phyloP scores from a whole-genome alignment of 176 grass and related monocot species.

The Ampelocalamus luodianensis region DNA sequence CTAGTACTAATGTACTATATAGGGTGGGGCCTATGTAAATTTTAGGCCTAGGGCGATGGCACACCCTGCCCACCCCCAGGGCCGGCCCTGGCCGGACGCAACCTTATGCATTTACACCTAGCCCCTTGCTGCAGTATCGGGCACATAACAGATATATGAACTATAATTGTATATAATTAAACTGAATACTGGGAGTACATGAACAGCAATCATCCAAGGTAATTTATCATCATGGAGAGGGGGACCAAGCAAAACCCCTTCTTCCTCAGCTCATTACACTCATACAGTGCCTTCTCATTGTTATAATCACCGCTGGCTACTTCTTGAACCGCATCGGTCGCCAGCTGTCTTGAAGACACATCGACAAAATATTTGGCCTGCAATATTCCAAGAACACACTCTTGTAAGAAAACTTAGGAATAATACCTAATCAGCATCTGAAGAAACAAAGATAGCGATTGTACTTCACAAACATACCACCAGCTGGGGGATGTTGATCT shows the following conservation, averaged over 20 bases:
- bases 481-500: conserved; percentile 37
- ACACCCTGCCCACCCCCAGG: no score
- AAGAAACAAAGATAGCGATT: not conserved
- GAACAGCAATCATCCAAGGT: conserved; percentile 53
- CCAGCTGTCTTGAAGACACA: conserved; percentile 37
- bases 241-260: conserved; percentile 81
- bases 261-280: conserved; percentile 68
- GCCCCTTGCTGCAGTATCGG: no score
- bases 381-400: conserved; percentile 32
- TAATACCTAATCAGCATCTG: not conserved
- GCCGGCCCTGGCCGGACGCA: no score
- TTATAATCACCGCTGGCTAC: conserved; percentile 9
- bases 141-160: no score
- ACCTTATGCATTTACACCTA: no score
- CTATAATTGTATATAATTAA: conserved; percentile 30
- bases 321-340: conserved; percentile 29
- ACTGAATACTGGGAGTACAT: conserved; percentile 36
- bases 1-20: no score
- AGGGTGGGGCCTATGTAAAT: no score
- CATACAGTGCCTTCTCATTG: conserved; percentile 41
- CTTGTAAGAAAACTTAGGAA: conserved; percentile 33
- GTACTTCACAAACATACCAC: conserved; percentile 26
- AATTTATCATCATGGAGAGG: conserved; percentile 82
- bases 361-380: conserved; percentile 53
- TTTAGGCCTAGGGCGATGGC: no score